A percentile compares a stretch with the other conserved stretches of the same genome.
Conservation (phyloP, 768 basidiomycete species). For the Auriscalpium vulgare region DNA sequence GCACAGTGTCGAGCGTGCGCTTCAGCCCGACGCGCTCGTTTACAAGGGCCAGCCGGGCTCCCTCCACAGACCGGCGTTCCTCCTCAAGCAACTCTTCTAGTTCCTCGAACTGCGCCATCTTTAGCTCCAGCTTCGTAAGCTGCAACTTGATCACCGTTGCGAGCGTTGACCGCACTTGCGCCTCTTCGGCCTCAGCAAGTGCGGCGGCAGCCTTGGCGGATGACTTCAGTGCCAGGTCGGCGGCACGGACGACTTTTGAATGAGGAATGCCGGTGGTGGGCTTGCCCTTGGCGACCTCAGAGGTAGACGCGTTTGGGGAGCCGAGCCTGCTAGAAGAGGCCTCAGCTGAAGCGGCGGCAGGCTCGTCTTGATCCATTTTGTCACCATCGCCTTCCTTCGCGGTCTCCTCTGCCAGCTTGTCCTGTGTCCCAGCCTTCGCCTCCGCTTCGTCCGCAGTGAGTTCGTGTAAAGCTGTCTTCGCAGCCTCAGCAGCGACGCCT, state of each 20-base stretch:
- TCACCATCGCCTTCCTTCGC: conserved; percentile 29
- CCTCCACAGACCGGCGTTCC: conserved; percentile 80
- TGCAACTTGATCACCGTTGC: conserved; percentile 80
- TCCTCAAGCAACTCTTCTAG: conserved; percentile 88
- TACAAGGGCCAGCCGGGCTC: conserved; percentile 68
- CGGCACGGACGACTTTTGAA: conserved; percentile 74
- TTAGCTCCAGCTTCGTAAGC: conserved; percentile 84
- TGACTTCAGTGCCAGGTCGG: conserved; percentile 79
- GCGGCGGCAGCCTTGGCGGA: conserved; percentile 79
- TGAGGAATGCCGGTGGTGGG: conserved; percentile 44
- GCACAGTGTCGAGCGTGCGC: conserved; percentile 62
- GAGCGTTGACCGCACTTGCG: conserved; percentile 69
- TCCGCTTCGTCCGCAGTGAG: conserved; percentile 47
- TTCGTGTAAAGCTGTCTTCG: conserved; percentile 81
- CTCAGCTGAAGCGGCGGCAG: conserved; percentile 9
- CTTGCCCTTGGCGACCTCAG: conserved; percentile 32
- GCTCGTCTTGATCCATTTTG: conserved; percentile 18
- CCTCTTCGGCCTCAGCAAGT: conserved; percentile 78
- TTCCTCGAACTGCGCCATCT: conserved; percentile 92
- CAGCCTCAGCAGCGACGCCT: conserved; percentile 87
- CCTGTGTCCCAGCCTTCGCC: conserved; percentile 19
- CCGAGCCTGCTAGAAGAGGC: conserved; percentile 12
- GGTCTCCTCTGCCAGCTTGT: conserved; percentile 23
- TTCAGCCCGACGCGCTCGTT: conserved; percentile 70
- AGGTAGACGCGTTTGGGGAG: conserved; percentile 11